These are phyloP conservation scores for Coprinellus micaceus DNA, from an alignment of 768 basidiomycete genomes.

Conservation along the genomic window DNA sequence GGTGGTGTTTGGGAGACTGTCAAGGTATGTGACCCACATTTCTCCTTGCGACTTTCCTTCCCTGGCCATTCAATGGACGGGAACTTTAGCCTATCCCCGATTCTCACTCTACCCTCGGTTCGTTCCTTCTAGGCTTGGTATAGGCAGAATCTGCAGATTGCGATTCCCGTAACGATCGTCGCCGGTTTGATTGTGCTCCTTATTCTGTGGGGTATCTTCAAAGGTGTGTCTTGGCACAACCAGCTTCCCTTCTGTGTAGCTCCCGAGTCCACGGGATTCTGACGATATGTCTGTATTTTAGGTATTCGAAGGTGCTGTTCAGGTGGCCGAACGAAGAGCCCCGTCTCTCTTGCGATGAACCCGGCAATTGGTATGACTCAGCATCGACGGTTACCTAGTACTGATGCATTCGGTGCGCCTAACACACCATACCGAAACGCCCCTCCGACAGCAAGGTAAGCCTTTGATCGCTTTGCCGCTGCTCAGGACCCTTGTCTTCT, in stretches of 20 bases:
- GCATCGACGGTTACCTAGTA: conserved; percentile 14
- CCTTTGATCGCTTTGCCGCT: conserved; percentile 6
- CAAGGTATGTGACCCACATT: conserved; percentile 38
- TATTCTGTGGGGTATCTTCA: conserved; percentile 48
- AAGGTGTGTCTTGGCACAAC: conserved; percentile 30
- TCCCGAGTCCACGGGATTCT: conserved; percentile 1
- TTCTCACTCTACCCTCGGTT: conserved; percentile 3
- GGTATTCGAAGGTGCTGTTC: conserved; percentile 34
- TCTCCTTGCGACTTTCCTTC: neutral
- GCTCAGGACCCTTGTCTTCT: conserved; percentile 4
- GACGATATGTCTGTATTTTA: conserved; percentile 16
- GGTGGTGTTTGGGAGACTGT: conserved; percentile 58
- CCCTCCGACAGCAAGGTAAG: conserved; percentile 24
- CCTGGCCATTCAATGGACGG: neutral
- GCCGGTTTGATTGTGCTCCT: conserved; percentile 60
- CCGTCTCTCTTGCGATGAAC: neutral
- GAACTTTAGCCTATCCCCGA: neutral
- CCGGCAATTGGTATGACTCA: neutral
- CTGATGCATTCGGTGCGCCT: neutral
- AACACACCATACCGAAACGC: conserved; percentile 1
- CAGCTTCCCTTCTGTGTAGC: conserved; percentile 6
- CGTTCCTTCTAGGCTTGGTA: conserved; percentile 59
- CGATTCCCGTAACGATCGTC: conserved; percentile 76
- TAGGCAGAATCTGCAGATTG: conserved; percentile 68
- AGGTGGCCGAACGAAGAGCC: conserved; percentile 1